Conservation (phyloP, 805 yeast genomes). For the Saturnispora zaruensis region DNA sequence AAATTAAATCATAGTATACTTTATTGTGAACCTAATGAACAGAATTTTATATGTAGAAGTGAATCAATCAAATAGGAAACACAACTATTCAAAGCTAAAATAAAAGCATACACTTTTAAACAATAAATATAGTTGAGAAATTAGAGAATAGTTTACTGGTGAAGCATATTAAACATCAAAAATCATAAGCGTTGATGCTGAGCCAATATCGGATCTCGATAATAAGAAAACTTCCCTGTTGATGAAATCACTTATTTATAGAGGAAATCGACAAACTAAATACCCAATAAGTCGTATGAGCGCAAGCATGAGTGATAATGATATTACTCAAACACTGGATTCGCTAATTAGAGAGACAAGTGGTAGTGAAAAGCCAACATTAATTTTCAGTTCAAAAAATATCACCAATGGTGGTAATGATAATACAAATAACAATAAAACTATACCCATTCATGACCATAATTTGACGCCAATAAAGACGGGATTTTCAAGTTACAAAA, state of each 20-base stretch:
- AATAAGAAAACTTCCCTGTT: background rate
- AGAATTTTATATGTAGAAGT: too few species aligned
- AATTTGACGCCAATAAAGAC: background rate
- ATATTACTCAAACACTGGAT: constrained; percentile 2
- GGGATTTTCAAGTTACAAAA: background rate
- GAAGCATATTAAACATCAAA: too few species aligned
- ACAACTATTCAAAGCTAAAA: too few species aligned
- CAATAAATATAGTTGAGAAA: too few species aligned
- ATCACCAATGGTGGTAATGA: background rate
- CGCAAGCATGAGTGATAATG: background rate
- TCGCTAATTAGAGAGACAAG: constrained; percentile 2
- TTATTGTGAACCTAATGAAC: too few species aligned
- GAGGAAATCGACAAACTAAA: too few species aligned
- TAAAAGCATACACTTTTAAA: too few species aligned
- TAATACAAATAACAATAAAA: background rate
- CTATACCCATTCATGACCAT: background rate
- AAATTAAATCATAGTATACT: too few species aligned
- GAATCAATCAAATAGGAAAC: too few species aligned
- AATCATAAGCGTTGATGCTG: background rate
- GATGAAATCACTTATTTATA: background rate
- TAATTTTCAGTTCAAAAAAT: background rate
- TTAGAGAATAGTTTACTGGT: too few species aligned
- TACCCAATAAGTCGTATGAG: background rate
- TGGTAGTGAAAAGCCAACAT: background rate
- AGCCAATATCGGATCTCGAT: background rate